Evolutionary conservation across 2,329 filamentous ascomycete genomes (phyloP).

Genomic region (Ophiostoma perfectum): DNA sequence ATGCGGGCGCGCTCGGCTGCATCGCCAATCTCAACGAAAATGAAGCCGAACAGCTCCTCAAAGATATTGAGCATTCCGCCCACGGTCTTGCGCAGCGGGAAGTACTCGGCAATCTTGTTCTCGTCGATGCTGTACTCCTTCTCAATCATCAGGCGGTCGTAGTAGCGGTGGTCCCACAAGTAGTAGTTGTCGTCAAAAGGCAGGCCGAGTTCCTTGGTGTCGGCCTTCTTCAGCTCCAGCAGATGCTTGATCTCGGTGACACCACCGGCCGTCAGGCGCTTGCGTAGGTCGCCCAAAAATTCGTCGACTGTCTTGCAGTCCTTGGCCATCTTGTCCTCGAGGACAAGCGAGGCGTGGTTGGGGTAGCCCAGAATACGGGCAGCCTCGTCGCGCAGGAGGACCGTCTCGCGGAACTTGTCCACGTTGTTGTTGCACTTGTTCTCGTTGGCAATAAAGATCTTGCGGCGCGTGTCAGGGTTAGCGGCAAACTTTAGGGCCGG

Average conservation of each 20-base stretch:
- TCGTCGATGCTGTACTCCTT: constrained; percentile 76
- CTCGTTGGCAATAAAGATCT: constrained; percentile 68
- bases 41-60: constrained; percentile 73
- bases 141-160: constrained; percentile 74
- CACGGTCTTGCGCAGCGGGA: constrained; percentile 69
- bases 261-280: constrained; percentile 62
- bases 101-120: constrained; percentile 75
- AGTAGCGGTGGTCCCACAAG: constrained; percentile 77
- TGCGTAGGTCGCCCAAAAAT: constrained; percentile 66
- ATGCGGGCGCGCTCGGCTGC: constrained; percentile 59
- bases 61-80: constrained; percentile 77
- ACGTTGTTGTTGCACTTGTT: constrained; percentile 76
- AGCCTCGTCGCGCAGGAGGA: constrained; percentile 70
- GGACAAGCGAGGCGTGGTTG: constrained; percentile 68
- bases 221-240: constrained; percentile 67
- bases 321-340: constrained; percentile 85
- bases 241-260: constrained; percentile 64
- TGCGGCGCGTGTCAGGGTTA: constrained; percentile 61
- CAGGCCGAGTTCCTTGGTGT: constrained; percentile 55
- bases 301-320: constrained; percentile 63
- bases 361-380: constrained; percentile 71
- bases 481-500: constrained; percentile 72
- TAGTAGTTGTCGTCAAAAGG: constrained; percentile 66
- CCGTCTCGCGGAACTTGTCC: constrained; percentile 66
- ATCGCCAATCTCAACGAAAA: constrained; percentile 63